Base-by-base conservation (phyloP, 441 rosid genomes). In the Gossypium schwendimanii region DNA sequence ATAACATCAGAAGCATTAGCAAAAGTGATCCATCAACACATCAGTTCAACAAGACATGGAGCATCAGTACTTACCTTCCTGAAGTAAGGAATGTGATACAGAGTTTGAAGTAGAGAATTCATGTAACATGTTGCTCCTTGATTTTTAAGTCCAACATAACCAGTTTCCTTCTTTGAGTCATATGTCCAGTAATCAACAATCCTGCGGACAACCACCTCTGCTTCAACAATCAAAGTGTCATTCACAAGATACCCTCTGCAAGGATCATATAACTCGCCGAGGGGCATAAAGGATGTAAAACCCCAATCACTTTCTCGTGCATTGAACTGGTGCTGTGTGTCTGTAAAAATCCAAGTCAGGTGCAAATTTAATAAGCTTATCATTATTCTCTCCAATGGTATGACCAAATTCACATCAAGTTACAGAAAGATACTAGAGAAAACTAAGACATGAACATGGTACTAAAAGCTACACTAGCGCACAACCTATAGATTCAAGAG, bases 81-180 rank as follows among this genome's bases (percentile, higher is more conserved):
- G 66, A 84, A 84, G 77, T 79, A 84, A 50, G 84, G 84, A 70
- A 84, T 79, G 70, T 84, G 84, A 67, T 72, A 84, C 57, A 81
- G 65, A 53, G 87, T 84, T 45, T 84, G 87, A 12, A 84, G 81
- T n/a, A 84, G 75, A 57, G 84, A 82, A 70, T 82, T 84, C 82
- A 82, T 84, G 60, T 84, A 84, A 76, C 84, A 81, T 54, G 87
- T 79, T 20, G 87, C 84, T 59, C 87, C 87, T 76, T 84, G 87
- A 71, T 84, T 84, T 81, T 81, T 84, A 63, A 84, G 84, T 50
- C 84, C 87, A 63, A 84, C 84, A 73, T 50, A 81, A 68, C 87
- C 84, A 70, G 87, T 84, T 73, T 84, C 84, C 77, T 81, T 81
- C 73, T 79, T 84, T 36, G 87, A 84, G 73, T 81, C 83, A 73